Conservation (phyloP, 805 yeast species). For the Yamadazyma ubonensis region DNA sequence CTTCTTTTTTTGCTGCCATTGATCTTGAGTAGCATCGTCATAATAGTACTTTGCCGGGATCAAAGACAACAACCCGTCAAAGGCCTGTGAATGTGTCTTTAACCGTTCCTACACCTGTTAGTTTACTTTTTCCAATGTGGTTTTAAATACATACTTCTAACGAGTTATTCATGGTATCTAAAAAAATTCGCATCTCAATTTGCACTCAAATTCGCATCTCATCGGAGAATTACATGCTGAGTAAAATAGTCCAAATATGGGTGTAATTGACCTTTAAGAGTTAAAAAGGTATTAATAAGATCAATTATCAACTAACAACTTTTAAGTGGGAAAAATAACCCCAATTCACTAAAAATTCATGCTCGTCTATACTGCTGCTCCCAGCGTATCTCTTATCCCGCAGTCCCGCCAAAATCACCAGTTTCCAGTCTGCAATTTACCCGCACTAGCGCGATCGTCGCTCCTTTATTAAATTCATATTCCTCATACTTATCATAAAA, state of each 20-base stretch:
- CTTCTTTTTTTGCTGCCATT: conserved; percentile 86
- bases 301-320: too few species aligned
- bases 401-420: not conserved
- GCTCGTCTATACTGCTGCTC: not conserved
- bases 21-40: conserved; percentile 84
- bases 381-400: not conserved
- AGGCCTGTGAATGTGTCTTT: conserved; percentile 75
- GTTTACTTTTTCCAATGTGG: conserved; percentile 12
- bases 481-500: not conserved
- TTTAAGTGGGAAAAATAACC: too few species aligned
- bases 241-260: not conserved
- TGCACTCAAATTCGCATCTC: conserved; percentile 9
- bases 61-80: conserved; percentile 83
- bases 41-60: conserved; percentile 94
- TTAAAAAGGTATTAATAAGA: too few species aligned
- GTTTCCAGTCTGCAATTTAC: not conserved
- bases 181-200: conserved; percentile 7
- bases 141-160: conserved; percentile 51
- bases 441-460: conserved; percentile 1
- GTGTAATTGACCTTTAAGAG: not conserved
- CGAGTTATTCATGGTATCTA: conserved; percentile 49
- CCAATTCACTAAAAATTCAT: too few species aligned
- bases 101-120: conserved; percentile 59
- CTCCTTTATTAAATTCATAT: conserved; percentile 2
- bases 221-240: not conserved